These are phyloP conservation scores for Takakia lepidozioides DNA, from an alignment of 225 moss, liverwort and hornwort species.

Conservation along the genomic window DNA sequence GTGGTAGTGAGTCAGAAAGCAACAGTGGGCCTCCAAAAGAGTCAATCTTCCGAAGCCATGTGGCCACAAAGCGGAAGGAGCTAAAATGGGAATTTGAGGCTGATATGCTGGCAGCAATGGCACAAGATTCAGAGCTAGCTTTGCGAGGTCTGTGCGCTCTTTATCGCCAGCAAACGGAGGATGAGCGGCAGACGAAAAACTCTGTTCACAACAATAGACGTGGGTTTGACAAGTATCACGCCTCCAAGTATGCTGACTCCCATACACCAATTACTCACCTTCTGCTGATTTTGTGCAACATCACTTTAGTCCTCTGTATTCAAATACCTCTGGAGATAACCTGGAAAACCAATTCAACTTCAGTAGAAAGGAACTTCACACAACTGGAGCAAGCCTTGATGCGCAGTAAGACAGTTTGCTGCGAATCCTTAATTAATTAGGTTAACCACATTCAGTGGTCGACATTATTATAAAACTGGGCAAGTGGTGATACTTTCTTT, in stretches of 20 bases:
- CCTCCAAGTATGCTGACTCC: constrained; percentile 2
- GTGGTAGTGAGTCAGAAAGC: constrained; percentile 1
- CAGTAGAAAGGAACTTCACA: too few relatives aligned
- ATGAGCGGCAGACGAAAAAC: not conserved
- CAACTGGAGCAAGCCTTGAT: too few relatives aligned
- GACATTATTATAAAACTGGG: too few relatives aligned
- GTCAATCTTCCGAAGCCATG: not conserved
- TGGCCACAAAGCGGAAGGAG: not conserved
- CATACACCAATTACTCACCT: too few relatives aligned
- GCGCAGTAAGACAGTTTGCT: not conserved
- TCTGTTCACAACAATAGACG: constrained; percentile 9
- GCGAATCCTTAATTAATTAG: not conserved
- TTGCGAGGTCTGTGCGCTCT: constrained; percentile 19
- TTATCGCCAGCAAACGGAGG: constrained; percentile 17
- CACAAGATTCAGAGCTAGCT: constrained; percentile 9
- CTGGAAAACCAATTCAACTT: too few relatives aligned
- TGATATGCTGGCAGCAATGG: constrained; percentile 18
- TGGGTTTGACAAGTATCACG: constrained; percentile 14
- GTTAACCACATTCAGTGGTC: not conserved
- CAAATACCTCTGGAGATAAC: not conserved
- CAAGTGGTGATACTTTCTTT: too few relatives aligned
- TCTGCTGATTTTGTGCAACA: too few relatives aligned
- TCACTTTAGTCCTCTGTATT: not conserved
- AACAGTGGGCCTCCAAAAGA: not conserved
- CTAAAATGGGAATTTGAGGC: constrained; percentile 16